A percentile compares a stretch with the other conserved stretches of the same genome.
Conservation (phyloP, 768 basidiomycete genomes). For the Cystobasidium tubakii region DNA sequence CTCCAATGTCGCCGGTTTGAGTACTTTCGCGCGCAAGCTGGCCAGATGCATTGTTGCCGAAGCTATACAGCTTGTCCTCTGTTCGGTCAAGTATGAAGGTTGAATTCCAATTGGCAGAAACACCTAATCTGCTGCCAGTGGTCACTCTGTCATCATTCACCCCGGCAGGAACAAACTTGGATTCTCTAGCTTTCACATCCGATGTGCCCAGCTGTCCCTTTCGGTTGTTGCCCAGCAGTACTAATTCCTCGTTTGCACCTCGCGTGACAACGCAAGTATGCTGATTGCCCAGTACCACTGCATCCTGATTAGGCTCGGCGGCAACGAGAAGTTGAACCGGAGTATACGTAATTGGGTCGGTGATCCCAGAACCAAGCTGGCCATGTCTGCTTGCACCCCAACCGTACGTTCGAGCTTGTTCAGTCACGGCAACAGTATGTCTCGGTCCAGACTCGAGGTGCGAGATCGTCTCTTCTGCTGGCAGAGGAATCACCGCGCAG, state of each 20-base stretch:
- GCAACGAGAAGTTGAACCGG: background rate
- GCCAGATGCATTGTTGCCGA: constrained; percentile 37
- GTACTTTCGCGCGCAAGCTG: constrained; percentile 3
- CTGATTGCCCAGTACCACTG: constrained; percentile 36
- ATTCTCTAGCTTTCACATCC: constrained; percentile 1
- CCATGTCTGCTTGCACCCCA: constrained; percentile 85
- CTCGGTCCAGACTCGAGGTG: constrained; percentile 1
- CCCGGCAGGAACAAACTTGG: background rate
- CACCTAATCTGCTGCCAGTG: background rate
- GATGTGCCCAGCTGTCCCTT: constrained; percentile 39
- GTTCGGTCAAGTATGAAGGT: constrained; percentile 3
- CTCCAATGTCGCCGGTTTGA: background rate
- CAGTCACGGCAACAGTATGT: background rate
- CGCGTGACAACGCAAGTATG: constrained; percentile 37
- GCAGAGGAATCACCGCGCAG: background rate
- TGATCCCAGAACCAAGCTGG: constrained; percentile 57
- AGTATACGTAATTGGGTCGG: background rate
- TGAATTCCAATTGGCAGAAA: constrained; percentile 11
- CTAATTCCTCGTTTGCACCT: background rate
- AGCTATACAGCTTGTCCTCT: background rate
- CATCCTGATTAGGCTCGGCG: background rate
- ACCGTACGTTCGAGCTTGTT: constrained; percentile 53
- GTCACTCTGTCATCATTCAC: background rate
- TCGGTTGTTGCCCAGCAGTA: constrained; percentile 36
- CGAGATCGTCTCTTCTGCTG: background rate